Base-by-base conservation (phyloP, 106 monocot species). In the Chionographis japonica region DNA sequence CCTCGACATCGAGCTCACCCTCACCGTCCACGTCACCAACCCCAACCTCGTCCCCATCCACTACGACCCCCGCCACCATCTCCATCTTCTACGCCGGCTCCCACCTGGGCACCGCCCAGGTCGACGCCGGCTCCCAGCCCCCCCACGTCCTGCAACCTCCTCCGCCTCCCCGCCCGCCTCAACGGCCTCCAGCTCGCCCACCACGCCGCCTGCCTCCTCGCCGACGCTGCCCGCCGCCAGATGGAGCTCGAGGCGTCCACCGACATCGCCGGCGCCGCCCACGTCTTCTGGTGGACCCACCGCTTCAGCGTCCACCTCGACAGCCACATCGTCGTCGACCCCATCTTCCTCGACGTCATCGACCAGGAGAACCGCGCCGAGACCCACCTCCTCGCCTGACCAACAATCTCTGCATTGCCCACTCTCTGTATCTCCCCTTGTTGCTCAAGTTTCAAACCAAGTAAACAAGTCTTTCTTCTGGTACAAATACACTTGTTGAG, bases 21-120 rank as follows among this genome's bases (percentile, higher is more conserved):
- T 93, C 39, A 75, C 84, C 67, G 89, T 93, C 65, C 92, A 89
- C 71, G 89, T 89, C 66, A 86, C 85, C 70, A 93, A 93, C 77
- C 92, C 92, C 73, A 93, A 93, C 78, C 16, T 79, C 54, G 86
- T 83, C 73, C 77, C 92, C 64, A 77, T 93, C 54, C 49, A 15
- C 70, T 86, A 89, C 81, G 50, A 60, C 14, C 68, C 68, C 93
- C 12, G 59, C 89, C 55, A 63, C 68, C 61, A 56, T 93, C 54
- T 81, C 86, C 69, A 93, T 93, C 74, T 84, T 74, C 81, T 89
- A 93, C 73, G 71, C 55, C 68, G 93, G 85, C 40, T 62, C 77
- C 65, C 83, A 42, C 65, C 77, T 93, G 61, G 92, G 89, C 74
- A 49, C 86, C 36, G 93, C 93, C 51, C 15, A 11, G 43, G 74